Evolutionary conservation across 73 alveolate species (phyloP), one percentile per base, ranked within the genome.

Genomic region (Vitrella brassicaformis): DNA sequence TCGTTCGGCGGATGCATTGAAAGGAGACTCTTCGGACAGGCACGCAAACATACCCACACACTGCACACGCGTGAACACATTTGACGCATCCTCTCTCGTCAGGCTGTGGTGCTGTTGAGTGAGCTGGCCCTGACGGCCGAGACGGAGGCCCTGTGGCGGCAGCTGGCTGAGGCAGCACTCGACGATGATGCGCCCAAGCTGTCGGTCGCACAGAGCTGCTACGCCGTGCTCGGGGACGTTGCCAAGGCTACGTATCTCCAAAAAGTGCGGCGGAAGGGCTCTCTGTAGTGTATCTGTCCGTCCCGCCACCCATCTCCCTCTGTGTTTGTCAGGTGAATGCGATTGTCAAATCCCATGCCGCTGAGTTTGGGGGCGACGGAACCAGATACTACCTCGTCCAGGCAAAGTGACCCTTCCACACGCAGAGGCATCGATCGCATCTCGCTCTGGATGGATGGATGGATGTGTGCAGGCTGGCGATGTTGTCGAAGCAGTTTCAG

Each of bases 151-250:
- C 91, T 89, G 90, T 94, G 98, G 98, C 90, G 94, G 80, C 87
- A 96, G 45, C 91, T 94, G 77, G 96, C 97, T 46, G 92, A 92
- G 77, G 81, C 90, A 70, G 91, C 98, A 27, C 73, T 94, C 80
- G 96, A 91, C 87, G 86, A 85, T n/a, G n/a, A n/a, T n/a, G 79
- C 81, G 81, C 64, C 89, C 89, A 96, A 97, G 80, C 87, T 95
- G 68, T 80, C 91, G n/a, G 99, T 97, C 31, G 98, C 99, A 29
- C 99, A 97, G 88, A 91, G 96, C 71, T 97, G 99, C 91, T 97
- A 87, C 85, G 99, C 99, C 0, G 97, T 98, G 26, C 88, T 97
- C 32, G 99, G 99, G 26, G 95, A 96, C 73, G 91, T 96, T 68
- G 92, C 99, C 68, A 96, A 94, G 84, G 97, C 99, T 30, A 90